phyloP scores from a whole-genome alignment of 495 filamentous ascomycete genomes.

The Penicillium subrubescens region DNA sequence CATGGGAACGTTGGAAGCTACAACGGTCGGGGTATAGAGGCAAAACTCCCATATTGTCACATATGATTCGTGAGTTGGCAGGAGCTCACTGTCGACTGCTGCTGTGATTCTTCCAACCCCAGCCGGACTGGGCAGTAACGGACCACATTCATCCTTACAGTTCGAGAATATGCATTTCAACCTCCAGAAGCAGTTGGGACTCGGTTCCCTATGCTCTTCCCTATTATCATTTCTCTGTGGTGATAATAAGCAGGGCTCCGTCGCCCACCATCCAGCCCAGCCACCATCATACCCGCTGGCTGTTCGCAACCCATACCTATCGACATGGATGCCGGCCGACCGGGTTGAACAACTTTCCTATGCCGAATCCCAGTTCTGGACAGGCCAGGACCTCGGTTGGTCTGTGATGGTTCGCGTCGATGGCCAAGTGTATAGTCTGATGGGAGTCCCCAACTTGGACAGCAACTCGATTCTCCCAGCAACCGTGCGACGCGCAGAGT shows the following conservation, averaged over 20 bases:
- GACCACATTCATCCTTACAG: not conserved
- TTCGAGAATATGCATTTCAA: conserved; percentile 27
- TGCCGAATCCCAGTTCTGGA: conserved; percentile 53
- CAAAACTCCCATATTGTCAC: not conserved
- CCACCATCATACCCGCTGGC: conserved; percentile 54
- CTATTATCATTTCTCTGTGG: conserved; percentile 20
- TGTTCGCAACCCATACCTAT: conserved; percentile 50
- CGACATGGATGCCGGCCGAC: conserved; percentile 50
- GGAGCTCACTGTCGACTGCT: not conserved
- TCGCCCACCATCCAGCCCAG: conserved; percentile 31
- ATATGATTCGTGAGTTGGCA: not conserved
- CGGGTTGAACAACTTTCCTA: conserved; percentile 39
- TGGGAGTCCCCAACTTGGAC: conserved; percentile 39
- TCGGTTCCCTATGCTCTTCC: conserved; percentile 30
- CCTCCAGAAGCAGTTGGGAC: conserved; percentile 21
- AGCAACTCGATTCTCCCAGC: conserved; percentile 35
- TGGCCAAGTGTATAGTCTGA: conserved; percentile 50
- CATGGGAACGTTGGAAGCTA: not conserved
- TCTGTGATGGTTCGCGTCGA: conserved; percentile 51
- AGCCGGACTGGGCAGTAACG: not conserved
- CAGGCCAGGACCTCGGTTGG: conserved; percentile 49
- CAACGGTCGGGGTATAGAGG: not conserved
- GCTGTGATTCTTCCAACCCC: not conserved
- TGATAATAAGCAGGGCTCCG: conserved; percentile 3
- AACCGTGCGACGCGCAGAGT: conserved; percentile 41